Percentiles rank a stretch among this genome's conserved stretches.
Evolutionary conservation across 2,329 filamentous ascomycete genomes (phyloP).

Genomic region (Penicillium fuscoglaucum): DNA sequence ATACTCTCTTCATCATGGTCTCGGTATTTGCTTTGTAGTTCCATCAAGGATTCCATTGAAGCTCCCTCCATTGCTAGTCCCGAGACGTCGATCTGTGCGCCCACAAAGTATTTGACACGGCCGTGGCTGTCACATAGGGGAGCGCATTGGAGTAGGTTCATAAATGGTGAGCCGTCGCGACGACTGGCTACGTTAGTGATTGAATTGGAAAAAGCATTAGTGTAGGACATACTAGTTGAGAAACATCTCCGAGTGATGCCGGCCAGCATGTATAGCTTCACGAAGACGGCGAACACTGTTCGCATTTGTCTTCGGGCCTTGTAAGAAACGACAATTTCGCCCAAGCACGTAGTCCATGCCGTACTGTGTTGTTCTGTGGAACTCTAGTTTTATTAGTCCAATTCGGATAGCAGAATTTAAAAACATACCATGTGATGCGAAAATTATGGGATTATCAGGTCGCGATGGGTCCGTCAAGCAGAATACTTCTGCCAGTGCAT

Average conservation of each 20-base stretch:
- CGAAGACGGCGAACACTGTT: constrained; percentile 63
- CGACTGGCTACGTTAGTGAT: constrained; percentile 45
- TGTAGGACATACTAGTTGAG: constrained; percentile 65
- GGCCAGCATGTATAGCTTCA: constrained; percentile 61
- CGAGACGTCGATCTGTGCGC: constrained; percentile 71
- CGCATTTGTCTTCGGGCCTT: constrained; percentile 69
- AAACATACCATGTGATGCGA: constrained; percentile 67
- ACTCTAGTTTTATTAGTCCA: constrained; percentile 52
- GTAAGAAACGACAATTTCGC: constrained; percentile 75
- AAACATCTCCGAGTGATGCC: constrained; percentile 71
- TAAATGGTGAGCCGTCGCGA: constrained; percentile 73
- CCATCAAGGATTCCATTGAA: constrained; percentile 63
- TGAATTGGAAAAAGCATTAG: too few species aligned
- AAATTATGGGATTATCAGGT: constrained; percentile 73
- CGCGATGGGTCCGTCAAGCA: constrained; percentile 73
- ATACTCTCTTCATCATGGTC: constrained; percentile 28
- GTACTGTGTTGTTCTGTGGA: constrained; percentile 72
- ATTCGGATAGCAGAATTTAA: not conserved
- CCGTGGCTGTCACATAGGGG: constrained; percentile 69
- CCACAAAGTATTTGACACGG: constrained; percentile 67
- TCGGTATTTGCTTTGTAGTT: constrained; percentile 43
- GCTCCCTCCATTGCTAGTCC: constrained; percentile 66
- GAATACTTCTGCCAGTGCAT: constrained; percentile 74
- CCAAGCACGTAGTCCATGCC: constrained; percentile 71
- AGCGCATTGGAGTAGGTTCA: constrained; percentile 74